Evolutionary conservation across 1,284 basidiomycete species (phyloP), one percentile per base, ranked within the genome.

Genomic region (Phylloboletellus chloephorus): DNA sequence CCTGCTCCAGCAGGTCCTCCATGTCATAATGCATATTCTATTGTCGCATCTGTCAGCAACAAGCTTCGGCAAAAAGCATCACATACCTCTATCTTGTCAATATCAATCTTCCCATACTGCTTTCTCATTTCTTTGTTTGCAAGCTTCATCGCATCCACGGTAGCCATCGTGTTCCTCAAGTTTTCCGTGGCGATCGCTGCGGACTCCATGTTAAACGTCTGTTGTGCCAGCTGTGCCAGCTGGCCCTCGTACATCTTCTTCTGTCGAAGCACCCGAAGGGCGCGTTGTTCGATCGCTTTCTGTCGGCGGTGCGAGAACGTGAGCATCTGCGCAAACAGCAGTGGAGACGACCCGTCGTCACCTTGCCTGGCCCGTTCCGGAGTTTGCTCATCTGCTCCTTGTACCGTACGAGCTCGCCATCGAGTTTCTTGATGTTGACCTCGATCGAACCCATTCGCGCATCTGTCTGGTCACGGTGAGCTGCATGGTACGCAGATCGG

Each of bases 151-250:
- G 93, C 96, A 57, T 97, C 92, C 16, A 98, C 84, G 0, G 96
- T 98, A n/a, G 93, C 95, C 96, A 99, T 98, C 54, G 96, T 98
- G 61, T 98, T 98, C 49, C 92, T 81, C 53, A 98, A 67, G 65
- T 98, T 98, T 67, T 98, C 96, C 4, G 95, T 98, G 12, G 92
- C 87, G 65, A 98, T 82, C 8, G 88, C 81, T 17, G 95, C 88
- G 49, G 91, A 94, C 68, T 98, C 95, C 91, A 98, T 98, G 67
- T 99, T 98, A 73, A 92, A 98, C 16, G 89, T 85, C 66, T 98
- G 96, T 63, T 98, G 96, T 35, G 88, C 75, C 10, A 99, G 74
- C 64, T 97, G 92, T 7, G 79, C 75, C 25, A 98, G 76, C 64
- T 99, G 96, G 11, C 72, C 71, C 64, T 99, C 96, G 68, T 99